These are phyloP conservation scores for Rhodotorula sp. DNA, from an alignment of 1,284 basidiomycete species.

Conservation along the genomic window DNA sequence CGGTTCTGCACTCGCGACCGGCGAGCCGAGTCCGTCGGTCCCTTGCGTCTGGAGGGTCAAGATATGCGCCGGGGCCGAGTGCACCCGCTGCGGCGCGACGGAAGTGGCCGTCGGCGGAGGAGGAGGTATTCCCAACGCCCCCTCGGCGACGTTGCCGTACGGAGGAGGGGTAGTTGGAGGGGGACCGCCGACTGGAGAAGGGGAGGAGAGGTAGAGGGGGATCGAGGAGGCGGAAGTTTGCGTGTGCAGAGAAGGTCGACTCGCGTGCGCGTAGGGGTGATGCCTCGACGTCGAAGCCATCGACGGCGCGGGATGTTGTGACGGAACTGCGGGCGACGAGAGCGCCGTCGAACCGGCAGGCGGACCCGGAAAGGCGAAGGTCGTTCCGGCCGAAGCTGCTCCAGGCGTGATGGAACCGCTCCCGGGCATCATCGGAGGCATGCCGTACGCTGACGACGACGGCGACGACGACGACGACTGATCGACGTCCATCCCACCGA, in stretches of 20 bases:
- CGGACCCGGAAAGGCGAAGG: not conserved
- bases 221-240: not conserved
- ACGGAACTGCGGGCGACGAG: constrained; percentile 9
- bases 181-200: constrained; percentile 10
- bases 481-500: constrained; percentile 20
- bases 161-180: constrained; percentile 11
- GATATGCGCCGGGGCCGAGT: constrained; percentile 38
- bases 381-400: not conserved
- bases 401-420: not conserved
- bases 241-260: constrained; percentile 15
- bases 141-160: constrained; percentile 1
- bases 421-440: not conserved
- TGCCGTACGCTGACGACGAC: not conserved
- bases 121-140: not conserved
- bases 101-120: constrained; percentile 5
- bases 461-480: constrained; percentile 6
- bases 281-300: constrained; percentile 21
- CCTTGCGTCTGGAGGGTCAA: constrained; percentile 17
- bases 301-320: constrained; percentile 20
- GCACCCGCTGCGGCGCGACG: constrained; percentile 26
- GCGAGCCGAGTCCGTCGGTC: not conserved
- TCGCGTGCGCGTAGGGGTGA: constrained; percentile 41
- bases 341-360: not conserved
- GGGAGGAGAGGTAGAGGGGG: constrained; percentile 26
- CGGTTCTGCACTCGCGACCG: constrained; percentile 10